Conservation (phyloP, 208 protist genomes). For the Chromosphaera perkinsii region DNA sequence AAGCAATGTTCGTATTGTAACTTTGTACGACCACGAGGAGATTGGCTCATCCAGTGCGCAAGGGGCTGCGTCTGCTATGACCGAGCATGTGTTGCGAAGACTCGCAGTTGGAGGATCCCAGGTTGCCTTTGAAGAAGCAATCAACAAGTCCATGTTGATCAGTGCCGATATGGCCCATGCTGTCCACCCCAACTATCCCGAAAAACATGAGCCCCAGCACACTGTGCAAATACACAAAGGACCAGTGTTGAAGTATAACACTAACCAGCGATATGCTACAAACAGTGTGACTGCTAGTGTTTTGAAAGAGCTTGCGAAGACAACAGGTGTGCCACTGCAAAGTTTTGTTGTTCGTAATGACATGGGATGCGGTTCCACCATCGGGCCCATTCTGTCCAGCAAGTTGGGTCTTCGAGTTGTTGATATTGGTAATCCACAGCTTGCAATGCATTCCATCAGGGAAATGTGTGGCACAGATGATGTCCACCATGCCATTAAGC, state of each 20-base stretch:
- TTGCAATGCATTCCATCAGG: slow-evolving; percentile 90
- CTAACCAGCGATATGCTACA: slow-evolving; percentile 90
- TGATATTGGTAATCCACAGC: slow-evolving; percentile 87
- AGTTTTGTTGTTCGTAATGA: slow-evolving; percentile 80
- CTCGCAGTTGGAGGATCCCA: background rate
- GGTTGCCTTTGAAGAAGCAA: slow-evolving; percentile 46
- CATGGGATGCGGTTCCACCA: slow-evolving; percentile 87
- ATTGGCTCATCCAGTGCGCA: slow-evolving; percentile 47
- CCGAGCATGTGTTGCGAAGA: slow-evolving; percentile 25
- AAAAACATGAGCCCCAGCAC: slow-evolving; percentile 83
- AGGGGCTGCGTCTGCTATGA: slow-evolving; percentile 46
- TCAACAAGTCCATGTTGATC: slow-evolving; percentile 80
- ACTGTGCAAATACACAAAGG: slow-evolving; percentile 78
- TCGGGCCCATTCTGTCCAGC: slow-evolving; percentile 86
- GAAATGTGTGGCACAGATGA: slow-evolving; percentile 86
- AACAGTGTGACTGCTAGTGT: slow-evolving; percentile 72
- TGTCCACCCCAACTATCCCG: slow-evolving; percentile 87
- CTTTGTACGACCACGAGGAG: slow-evolving; percentile 70
- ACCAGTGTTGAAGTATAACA: slow-evolving; percentile 90
- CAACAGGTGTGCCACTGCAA: slow-evolving; percentile 39
- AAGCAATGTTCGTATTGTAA: slow-evolving; percentile 69
- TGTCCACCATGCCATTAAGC: slow-evolving; percentile 67
- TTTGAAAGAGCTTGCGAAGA: slow-evolving; percentile 69
- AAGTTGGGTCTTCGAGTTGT: slow-evolving; percentile 82
- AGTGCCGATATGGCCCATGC: slow-evolving; percentile 91